Evolutionary conservation across 345 rosid genomes (phyloP).

Genomic region (Salix brachista): DNA sequence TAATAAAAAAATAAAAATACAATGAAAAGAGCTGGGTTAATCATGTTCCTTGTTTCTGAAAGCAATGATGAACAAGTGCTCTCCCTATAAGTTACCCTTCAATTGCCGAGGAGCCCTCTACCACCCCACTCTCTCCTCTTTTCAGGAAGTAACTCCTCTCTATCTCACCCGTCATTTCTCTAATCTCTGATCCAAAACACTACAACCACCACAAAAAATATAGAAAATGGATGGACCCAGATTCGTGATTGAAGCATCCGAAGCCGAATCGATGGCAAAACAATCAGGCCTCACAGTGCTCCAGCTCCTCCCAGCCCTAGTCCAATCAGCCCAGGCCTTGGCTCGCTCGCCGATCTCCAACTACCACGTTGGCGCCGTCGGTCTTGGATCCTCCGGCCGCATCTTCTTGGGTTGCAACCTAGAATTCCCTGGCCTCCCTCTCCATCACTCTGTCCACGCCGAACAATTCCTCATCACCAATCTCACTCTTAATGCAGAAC

Average conservation of each 20-base stretch:
- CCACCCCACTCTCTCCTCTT: neutral
- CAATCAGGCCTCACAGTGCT: slow-evolving; percentile 43
- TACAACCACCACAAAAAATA: neutral
- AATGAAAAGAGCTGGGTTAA: no score
- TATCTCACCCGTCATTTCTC: neutral
- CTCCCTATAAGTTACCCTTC: neutral
- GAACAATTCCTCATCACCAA: slow-evolving; percentile 94
- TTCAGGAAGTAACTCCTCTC: neutral
- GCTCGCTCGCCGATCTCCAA: slow-evolving; percentile 86
- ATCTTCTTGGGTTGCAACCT: slow-evolving; percentile 81
- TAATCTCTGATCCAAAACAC: neutral
- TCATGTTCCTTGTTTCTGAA: no score
- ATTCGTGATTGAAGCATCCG: slow-evolving; percentile 63
- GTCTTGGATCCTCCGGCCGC: slow-evolving; percentile 82
- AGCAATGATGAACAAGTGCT: no score
- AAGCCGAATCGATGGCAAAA: slow-evolving; percentile 67
- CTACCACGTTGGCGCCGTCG: slow-evolving; percentile 77
- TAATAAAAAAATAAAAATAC: no score
- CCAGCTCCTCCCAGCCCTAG: slow-evolving; percentile 66
- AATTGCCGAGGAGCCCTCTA: neutral
- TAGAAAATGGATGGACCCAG: slow-evolving; percentile 17
- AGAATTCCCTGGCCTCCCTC: slow-evolving; percentile 91
- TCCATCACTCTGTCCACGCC: slow-evolving; percentile 88
- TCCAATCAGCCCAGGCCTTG: slow-evolving; percentile 52
- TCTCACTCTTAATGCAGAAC: slow-evolving; percentile 64